Conservation (phyloP, 352 stramenopile species). For the Phytophthora citrophthora region DNA sequence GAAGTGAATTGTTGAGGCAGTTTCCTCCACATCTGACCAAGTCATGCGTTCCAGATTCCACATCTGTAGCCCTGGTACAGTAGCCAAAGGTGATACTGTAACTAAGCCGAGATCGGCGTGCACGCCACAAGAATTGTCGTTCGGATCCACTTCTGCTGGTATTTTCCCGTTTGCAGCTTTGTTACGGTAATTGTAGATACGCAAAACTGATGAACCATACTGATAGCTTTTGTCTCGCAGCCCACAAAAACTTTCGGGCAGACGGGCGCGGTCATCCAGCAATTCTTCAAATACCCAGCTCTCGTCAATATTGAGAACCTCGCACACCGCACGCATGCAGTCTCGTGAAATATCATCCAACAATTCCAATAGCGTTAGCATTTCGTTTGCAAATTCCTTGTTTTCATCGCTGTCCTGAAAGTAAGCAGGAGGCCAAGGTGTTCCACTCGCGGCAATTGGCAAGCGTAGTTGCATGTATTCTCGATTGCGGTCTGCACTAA, state of each 20-base stretch:
- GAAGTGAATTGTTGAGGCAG: constrained; percentile 64
- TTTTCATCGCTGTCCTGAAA: constrained; percentile 55
- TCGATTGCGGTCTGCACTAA: constrained; percentile 71
- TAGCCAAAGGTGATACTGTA: constrained; percentile 79
- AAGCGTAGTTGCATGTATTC: constrained; percentile 83
- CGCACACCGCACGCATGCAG: constrained; percentile 81
- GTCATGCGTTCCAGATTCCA: constrained; percentile 88
- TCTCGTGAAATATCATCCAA: constrained; percentile 73
- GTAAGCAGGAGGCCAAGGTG: constrained; percentile 76
- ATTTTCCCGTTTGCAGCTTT: constrained; percentile 39
- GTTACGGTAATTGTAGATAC: constrained; percentile 88
- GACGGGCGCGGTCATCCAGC: constrained; percentile 60
- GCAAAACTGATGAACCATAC: constrained; percentile 83
- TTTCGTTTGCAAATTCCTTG: constrained; percentile 57
- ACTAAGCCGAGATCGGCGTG: constrained; percentile 84
- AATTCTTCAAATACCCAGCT: constrained; percentile 71
- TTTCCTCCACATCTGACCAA: constrained; percentile 80
- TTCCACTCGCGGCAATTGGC: constrained; percentile 68
- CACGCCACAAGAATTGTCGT: constrained; percentile 75
- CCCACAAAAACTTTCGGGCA: constrained; percentile 28
- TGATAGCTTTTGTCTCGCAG: constrained; percentile 62
- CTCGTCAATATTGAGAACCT: constrained; percentile 70
- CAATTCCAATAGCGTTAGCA: constrained; percentile 64
- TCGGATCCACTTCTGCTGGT: constrained; percentile 38
- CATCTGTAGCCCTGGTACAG: constrained; percentile 81